Conservation (phyloP, 192 early-diverging fungal species). For the Haplosporangium gracile region DNA sequence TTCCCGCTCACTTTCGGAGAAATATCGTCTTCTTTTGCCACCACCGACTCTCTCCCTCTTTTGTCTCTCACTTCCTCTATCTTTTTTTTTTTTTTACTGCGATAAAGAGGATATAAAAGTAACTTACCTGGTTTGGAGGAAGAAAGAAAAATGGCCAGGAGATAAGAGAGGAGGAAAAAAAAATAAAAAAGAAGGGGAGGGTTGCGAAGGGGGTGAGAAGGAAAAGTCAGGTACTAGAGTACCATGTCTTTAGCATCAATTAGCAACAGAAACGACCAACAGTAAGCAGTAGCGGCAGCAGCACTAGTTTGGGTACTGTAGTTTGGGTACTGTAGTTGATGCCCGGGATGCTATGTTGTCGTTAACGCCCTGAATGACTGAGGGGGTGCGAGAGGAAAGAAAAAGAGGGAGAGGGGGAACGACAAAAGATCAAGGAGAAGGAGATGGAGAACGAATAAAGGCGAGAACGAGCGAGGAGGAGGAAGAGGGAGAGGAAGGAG, state of each 20-base stretch:
- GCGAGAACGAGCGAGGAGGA: background rate
- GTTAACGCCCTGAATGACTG: background rate
- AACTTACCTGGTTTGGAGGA: no score
- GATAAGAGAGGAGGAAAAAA: no score
- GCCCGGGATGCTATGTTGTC: background rate
- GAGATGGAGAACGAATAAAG: background rate
- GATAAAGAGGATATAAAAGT: no score
- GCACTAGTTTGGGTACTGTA: background rate
- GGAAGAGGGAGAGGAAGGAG: background rate
- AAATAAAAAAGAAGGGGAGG: no score
- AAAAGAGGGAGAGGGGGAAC: background rate
- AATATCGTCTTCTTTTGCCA: background rate
- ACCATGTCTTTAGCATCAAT: no score
- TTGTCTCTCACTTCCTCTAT: background rate
- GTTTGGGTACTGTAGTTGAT: background rate
- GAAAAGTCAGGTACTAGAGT: no score
- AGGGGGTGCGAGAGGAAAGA: background rate
- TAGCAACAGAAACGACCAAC: no score
- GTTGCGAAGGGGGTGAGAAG: no score
- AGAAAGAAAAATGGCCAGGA: no score
- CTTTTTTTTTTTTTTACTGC: no score
- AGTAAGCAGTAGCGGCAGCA: background rate
- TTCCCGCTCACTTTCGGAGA: background rate
- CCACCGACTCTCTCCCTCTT: background rate
- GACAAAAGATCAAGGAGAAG: slow-evolving; percentile 1